These are phyloP conservation scores for Metschnikowia cubensis DNA, from an alignment of 805 yeast genomes.

Conservation along the genomic window DNA sequence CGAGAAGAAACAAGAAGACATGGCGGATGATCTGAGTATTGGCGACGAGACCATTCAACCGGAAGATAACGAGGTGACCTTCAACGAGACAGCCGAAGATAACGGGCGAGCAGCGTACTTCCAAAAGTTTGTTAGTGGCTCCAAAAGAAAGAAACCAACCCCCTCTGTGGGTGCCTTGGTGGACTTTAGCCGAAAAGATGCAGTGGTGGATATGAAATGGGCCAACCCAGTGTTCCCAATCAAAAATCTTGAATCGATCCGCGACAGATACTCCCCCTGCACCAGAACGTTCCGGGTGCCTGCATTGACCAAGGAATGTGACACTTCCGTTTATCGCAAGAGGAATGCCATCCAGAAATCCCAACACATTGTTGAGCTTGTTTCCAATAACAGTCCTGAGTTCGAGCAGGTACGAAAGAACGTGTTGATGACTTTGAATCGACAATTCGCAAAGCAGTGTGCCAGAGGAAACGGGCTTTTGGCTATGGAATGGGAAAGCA, in stretches of 20 bases:
- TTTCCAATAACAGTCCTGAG: constrained; percentile 25
- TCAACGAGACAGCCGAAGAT: constrained; percentile 7
- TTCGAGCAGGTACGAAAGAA: constrained; percentile 25
- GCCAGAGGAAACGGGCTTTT: constrained; percentile 32
- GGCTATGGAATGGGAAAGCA: constrained; percentile 43
- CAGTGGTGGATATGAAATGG: constrained; percentile 10
- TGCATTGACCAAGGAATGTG: constrained; percentile 15
- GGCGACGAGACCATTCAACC: constrained; percentile 9
- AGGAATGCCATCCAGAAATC: constrained; percentile 21
- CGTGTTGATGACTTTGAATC: constrained; percentile 29
- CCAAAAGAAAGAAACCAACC: constrained; percentile 16
- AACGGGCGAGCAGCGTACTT: not conserved
- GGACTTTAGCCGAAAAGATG: constrained; percentile 10
- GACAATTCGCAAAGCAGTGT: constrained; percentile 36
- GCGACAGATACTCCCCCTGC: constrained; percentile 1
- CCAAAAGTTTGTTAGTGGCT: constrained; percentile 4
- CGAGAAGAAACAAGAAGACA: constrained; percentile 5
- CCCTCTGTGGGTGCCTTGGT: constrained; percentile 15
- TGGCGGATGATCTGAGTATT: constrained; percentile 10
- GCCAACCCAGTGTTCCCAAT: constrained; percentile 23
- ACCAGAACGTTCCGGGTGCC: constrained; percentile 5
- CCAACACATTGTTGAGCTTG: constrained; percentile 26
- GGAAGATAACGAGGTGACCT: constrained; percentile 18
- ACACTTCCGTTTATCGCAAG: constrained; percentile 20
- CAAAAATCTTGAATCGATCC: constrained; percentile 13